Evolutionary conservation across 306 rosid species (phyloP).

Genomic region (Cucumis hystrix): DNA sequence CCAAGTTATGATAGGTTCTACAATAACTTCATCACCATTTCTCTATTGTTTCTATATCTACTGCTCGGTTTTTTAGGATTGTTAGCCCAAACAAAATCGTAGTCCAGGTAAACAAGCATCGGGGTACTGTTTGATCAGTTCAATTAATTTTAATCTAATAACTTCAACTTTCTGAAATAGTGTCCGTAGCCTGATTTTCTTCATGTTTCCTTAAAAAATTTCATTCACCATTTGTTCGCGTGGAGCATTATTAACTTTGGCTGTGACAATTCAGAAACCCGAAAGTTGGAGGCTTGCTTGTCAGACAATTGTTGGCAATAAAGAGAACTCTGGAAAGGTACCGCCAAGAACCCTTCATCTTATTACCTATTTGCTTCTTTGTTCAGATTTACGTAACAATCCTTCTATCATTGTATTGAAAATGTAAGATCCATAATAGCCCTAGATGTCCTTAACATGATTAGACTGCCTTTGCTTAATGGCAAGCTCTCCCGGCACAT

Average conservation of each 20-base stretch:
- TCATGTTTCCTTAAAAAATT: not conserved
- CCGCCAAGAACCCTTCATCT: constrained; percentile 10
- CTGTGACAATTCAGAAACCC: constrained; percentile 46
- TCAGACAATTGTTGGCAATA: constrained; percentile 92
- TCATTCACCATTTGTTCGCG: not conserved
- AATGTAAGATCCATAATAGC: not conserved
- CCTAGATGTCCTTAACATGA: not conserved
- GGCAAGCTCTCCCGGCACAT: not conserved
- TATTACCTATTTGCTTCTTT: not conserved
- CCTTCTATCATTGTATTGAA: not conserved
- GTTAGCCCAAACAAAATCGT: not conserved
- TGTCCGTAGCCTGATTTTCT: not conserved
- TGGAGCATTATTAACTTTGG: not conserved
- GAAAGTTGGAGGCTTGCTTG: constrained; percentile 97
- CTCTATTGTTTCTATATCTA: not conserved
- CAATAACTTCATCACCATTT: not conserved
- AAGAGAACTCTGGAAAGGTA: constrained; percentile 89
- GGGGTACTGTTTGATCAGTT: not conserved
- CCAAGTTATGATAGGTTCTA: not conserved
- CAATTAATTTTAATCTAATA: not conserved
- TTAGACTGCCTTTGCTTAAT: not conserved
- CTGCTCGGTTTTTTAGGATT: too few species aligned
- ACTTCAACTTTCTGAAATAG: not conserved
- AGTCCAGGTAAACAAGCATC: not conserved
- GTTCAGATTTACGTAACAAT: not conserved